A percentile compares a stretch with the other conserved stretches of the same genome.
Evolutionary conservation across 331 rosid species (phyloP).

Genomic region (Ulmus americana): DNA sequence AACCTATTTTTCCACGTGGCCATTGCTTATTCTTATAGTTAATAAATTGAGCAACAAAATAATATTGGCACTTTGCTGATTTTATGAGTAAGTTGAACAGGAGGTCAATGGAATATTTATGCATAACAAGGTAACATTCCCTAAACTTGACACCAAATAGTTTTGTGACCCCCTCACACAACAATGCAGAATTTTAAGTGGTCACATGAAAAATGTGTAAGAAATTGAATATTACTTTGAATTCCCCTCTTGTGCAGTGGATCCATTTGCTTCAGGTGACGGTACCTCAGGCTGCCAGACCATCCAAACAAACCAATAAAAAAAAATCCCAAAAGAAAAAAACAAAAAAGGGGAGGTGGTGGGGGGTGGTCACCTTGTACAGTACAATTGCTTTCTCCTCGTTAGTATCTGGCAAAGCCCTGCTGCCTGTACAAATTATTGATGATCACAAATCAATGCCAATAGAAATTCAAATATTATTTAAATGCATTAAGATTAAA

Average conservation of each 20-base stretch:
- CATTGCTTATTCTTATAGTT: not conserved
- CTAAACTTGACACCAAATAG: no score
- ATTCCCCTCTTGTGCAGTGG: conserved; percentile 52
- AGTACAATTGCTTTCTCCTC: conserved; percentile 92
- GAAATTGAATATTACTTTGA: conserved; percentile 57
- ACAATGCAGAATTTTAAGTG: not conserved
- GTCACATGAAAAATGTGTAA: not conserved
- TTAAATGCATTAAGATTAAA: no score
- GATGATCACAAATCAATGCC: not conserved
- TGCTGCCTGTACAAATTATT: conserved; percentile 46
- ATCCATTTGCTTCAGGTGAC: conserved; percentile 63
- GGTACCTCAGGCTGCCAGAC: conserved; percentile 61
- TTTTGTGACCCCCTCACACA: not conserved
- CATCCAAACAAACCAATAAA: conserved; percentile 25
- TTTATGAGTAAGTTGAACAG: not conserved
- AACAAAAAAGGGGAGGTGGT: not conserved
- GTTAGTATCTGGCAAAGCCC: conserved; percentile 44
- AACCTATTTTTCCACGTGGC: not conserved
- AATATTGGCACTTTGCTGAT: not conserved
- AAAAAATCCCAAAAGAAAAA: conserved; percentile 1
- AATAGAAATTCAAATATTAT: not conserved
- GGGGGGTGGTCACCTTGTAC: conserved; percentile 44
- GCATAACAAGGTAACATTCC: not conserved
- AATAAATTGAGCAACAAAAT: not conserved
- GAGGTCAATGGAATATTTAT: not conserved